Conservation (phyloP, 1,139 yeast species). For the Saccharomycopsis hybrid region DNA sequence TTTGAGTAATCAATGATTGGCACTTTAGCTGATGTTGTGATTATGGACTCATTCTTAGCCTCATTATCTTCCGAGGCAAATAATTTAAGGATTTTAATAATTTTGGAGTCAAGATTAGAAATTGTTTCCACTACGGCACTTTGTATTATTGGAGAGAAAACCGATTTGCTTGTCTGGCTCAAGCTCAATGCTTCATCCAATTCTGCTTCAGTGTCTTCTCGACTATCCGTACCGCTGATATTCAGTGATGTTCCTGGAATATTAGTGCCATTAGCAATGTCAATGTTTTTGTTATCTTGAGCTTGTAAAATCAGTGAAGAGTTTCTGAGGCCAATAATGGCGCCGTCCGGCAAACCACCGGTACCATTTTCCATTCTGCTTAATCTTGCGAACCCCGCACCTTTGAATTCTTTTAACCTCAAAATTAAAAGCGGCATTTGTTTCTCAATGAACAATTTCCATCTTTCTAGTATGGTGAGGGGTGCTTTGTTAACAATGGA, state of each 20-base stretch:
- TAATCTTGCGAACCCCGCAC: neutral
- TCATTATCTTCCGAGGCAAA: slow-evolving; percentile 15
- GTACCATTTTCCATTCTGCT: neutral
- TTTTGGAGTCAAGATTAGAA: slow-evolving; percentile 5
- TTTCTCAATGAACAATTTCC: slow-evolving; percentile 18
- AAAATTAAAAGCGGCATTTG: slow-evolving; percentile 18
- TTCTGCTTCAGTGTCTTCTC: neutral
- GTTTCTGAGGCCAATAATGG: too few species aligned
- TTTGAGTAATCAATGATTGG: slow-evolving; percentile 8
- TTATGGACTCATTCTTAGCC: slow-evolving; percentile 7
- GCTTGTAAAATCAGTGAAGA: too few species aligned
- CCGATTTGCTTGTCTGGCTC: neutral
- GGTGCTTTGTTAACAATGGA: slow-evolving; percentile 11
- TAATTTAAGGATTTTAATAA: slow-evolving; percentile 13
- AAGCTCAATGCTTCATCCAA: neutral
- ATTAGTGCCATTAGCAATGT: neutral
- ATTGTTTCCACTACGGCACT: slow-evolving; percentile 15
- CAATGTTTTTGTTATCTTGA: too few species aligned
- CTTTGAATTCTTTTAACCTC: slow-evolving; percentile 11
- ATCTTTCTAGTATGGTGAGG: slow-evolving; percentile 3
- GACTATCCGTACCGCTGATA: too few species aligned
- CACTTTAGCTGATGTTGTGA: neutral
- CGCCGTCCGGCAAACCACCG: neutral
- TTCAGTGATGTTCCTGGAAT: too few species aligned
- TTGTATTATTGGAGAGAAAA: slow-evolving; percentile 3